Evolutionary conservation across 192 early-diverging fungal genomes (phyloP), one percentile per base, ranked within the genome.

Genomic region (Funneliformis geosporum): DNA sequence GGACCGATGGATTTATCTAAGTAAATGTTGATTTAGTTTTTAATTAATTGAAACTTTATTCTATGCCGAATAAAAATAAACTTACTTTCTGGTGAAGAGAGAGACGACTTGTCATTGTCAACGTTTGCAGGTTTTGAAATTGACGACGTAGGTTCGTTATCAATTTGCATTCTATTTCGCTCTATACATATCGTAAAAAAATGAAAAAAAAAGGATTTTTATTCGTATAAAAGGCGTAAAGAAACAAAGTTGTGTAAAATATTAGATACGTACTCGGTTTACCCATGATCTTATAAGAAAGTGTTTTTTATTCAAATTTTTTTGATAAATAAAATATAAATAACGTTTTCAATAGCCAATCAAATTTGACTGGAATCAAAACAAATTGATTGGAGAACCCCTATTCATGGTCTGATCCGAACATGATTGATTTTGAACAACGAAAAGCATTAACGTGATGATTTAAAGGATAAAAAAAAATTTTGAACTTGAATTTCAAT

Each of bases 91-190:
- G 33, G 4, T 66, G 64, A 66, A 66, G 64, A 25, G 28, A 65
- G 14, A 7, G 64, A 38, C 64, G 9, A 66, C 7, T 27, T 33
- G 33, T 66, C 64, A 18, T 27, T 33, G 33, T 66, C 64, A 18
- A 66, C 27, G 6, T 16, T 11, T 8, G 33, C n/a, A 66, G 25
- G 11, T n/a, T 44, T 71, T 40, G 23, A 16, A 18, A 8, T 67
- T 25, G 10, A 21, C 7, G 42, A 21, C 42, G 64, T 33, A 11
- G 64, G 28, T 27, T 28, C 28, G 12, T 71, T n/a, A 71, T 71
- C 69, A 44, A 71, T 71, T 71, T 44, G 69, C 69, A 71, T 71
- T 44, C 39, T 40, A 43, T 43, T 71, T 46, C n/a, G 69, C 44
- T 46, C 40, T 44, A 40, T 10, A 23, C 23, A n/a, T 42, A 23